Percentiles rank a stretch among this genome's conserved stretches.
Conservation (phyloP, 1,284 basidiomycete genomes). For the Malassezia brasiliensis region DNA sequence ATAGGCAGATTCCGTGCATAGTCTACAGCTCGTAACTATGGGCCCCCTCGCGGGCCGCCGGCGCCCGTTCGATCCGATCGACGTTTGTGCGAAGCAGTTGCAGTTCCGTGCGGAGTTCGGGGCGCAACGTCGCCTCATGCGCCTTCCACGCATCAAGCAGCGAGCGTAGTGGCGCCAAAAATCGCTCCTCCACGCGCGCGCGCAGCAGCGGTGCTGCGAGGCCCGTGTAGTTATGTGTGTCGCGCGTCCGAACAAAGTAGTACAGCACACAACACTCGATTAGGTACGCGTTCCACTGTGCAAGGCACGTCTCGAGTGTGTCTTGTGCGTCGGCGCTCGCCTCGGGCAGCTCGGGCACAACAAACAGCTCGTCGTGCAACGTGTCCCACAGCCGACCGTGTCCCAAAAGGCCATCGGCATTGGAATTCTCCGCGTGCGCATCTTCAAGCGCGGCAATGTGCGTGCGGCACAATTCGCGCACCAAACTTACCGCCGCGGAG, state of each 20-base stretch:
- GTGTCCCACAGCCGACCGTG: slow-evolving; percentile 12
- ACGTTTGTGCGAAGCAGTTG: neutral
- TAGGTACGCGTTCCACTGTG: slow-evolving; percentile 7
- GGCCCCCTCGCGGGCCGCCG: neutral
- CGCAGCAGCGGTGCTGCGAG: neutral
- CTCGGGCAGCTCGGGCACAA: slow-evolving; percentile 1
- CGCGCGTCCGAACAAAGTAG: slow-evolving; percentile 10
- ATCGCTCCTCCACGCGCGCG: slow-evolving; percentile 8
- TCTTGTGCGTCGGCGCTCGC: neutral
- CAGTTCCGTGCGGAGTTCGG: neutral
- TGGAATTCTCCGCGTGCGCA: neutral
- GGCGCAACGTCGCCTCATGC: neutral
- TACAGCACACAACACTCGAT: slow-evolving; percentile 15
- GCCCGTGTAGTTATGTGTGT: slow-evolving; percentile 11
- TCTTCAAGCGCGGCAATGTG: slow-evolving; percentile 1
- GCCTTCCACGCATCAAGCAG: neutral
- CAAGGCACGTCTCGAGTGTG: slow-evolving; percentile 1
- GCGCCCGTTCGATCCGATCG: neutral
- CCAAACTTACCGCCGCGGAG: slow-evolving; percentile 6
- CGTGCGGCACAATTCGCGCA: slow-evolving; percentile 4
- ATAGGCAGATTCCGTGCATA: neutral
- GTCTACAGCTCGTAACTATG: slow-evolving; percentile 1
- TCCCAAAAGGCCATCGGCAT: neutral
- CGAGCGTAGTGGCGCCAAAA: slow-evolving; percentile 3
- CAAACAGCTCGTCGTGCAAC: slow-evolving; percentile 6